These are phyloP conservation scores for Syncephalastrum racemosum DNA, from an alignment of 371 early-diverging fungal genomes.

Conservation along the genomic window DNA sequence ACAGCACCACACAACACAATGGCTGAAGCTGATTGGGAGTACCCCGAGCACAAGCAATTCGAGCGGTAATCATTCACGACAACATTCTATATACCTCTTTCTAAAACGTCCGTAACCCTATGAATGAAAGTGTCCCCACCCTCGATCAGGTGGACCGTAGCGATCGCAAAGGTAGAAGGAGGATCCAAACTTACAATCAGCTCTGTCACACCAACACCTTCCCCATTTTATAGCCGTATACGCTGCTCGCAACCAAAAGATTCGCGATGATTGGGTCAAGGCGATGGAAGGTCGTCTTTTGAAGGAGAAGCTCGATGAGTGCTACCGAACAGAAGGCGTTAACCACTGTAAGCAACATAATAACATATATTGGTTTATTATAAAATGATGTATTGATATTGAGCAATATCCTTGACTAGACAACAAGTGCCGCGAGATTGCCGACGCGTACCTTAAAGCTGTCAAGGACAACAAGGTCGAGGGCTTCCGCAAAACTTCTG, in stretches of 20 bases:
- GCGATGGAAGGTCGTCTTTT: slow-evolving; percentile 81
- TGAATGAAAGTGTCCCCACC: slow-evolving; percentile 37
- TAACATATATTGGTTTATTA: background rate
- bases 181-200: background rate
- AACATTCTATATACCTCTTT: slow-evolving; percentile 1
- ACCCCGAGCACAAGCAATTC: slow-evolving; percentile 49
- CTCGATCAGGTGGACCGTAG: slow-evolving; percentile 46
- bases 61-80: slow-evolving; percentile 33
- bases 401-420: slow-evolving; percentile 18
- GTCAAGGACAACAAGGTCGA: slow-evolving; percentile 50
- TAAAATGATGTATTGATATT: background rate
- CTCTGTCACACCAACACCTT: background rate
- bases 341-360: slow-evolving; percentile 70
- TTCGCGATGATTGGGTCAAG: slow-evolving; percentile 84
- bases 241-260: slow-evolving; percentile 72
- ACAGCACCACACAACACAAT: slow-evolving; percentile 9
- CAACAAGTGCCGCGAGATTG: slow-evolving; percentile 47
- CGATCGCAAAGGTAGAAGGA: slow-evolving; percentile 47
- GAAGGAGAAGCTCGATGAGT: slow-evolving; percentile 72
- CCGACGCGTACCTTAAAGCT: slow-evolving; percentile 44
- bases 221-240: slow-evolving; percentile 55
- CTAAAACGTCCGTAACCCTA: background rate
- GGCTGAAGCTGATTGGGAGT: slow-evolving; percentile 46
- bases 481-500: slow-evolving; percentile 43
- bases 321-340: slow-evolving; percentile 80